Evolutionary conservation across 495 filamentous ascomycete genomes (phyloP), one percentile per base, ranked within the genome.

Genomic region (Penicillium chermesinum): DNA sequence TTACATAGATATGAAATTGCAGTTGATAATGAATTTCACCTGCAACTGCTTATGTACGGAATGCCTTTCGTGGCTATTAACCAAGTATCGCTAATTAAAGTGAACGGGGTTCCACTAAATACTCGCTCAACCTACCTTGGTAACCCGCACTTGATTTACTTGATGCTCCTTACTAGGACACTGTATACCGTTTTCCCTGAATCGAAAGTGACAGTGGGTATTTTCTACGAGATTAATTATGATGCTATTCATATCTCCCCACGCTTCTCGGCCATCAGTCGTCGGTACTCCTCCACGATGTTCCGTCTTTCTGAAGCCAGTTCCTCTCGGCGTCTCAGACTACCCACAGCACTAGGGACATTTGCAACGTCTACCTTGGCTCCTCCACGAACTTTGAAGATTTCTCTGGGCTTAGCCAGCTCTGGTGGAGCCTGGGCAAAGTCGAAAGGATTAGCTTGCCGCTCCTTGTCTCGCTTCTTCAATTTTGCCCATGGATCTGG

Each of bases 401-500:
- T 85, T 69, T 80, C 81, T 54, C 74, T 82, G 5, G 84, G 83
- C 40, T 73, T 74, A 41, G 70, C 80, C 51, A 96, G 74, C 52
- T 81, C 78, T 7, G 93, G 93, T 32, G 93, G 93, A 13, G 88
- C 90, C 39, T 82, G 67, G 7, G 81, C 90, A 32, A 91, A 82
- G 58, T 96, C 91, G 58, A 91, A 80, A 41, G 95, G 72, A 67
- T 69, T 64, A 41, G 65, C 33, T 50, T 58, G 47, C 33, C 77
- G 71, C 61, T 79, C 85, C 19, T 79, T 76, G 9, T 76, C 81
- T 30, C 81, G 74, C 33, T 69, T 73, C 52, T 68, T 71, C 54
- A 97, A 64, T 49, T 77, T 80, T 42, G 77, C 82, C 91, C 91
- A 98, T 8, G 89, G 88, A 71, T 96, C 91, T 15, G 80, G 78